A percentile compares a stretch with the other conserved stretches of the same genome.
phyloP scores from a whole-genome alignment of 345 rosid genomes.

The Physaria fendleri region DNA sequence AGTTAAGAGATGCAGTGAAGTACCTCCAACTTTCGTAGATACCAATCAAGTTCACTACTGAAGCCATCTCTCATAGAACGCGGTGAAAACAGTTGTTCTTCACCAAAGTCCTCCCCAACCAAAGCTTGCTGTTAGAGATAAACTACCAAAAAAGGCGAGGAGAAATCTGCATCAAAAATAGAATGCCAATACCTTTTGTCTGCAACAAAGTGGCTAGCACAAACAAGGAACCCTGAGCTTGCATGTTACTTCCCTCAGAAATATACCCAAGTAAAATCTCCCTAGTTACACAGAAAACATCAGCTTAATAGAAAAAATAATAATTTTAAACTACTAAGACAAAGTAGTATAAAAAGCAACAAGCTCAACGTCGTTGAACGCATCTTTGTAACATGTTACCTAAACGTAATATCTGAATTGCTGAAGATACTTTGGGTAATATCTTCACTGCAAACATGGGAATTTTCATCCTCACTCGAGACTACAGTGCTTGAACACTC shows the following conservation, averaged over 20 bases:
- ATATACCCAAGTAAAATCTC: slow-evolving; percentile 66
- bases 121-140: slow-evolving; percentile 63
- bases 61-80: slow-evolving; percentile 46
- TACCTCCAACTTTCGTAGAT: slow-evolving; percentile 71
- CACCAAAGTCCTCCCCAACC: slow-evolving; percentile 87
- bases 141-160: slow-evolving; percentile 13
- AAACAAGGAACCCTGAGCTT: slow-evolving; percentile 74
- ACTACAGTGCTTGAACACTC: slow-evolving; percentile 27
- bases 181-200: slow-evolving; percentile 68
- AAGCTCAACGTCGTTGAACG: background rate
- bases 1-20: slow-evolving; percentile 5
- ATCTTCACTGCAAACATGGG: slow-evolving; percentile 37
- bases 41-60: slow-evolving; percentile 60
- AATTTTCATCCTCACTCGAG: slow-evolving; percentile 34
- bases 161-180: slow-evolving; percentile 2
- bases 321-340: too few relatives aligned
- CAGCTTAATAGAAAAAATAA: background rate
- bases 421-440: slow-evolving; percentile 17
- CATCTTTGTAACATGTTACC: slow-evolving; percentile 40
- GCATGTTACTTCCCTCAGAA: slow-evolving; percentile 63
- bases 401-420: slow-evolving; percentile 40
- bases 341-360: background rate
- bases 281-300: slow-evolving; percentile 35
- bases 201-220: slow-evolving; percentile 87
- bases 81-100: slow-evolving; percentile 78